Base-by-base conservation (phyloP, 2,329 filamentous ascomycete genomes). In the Hypoxylon sp. region DNA sequence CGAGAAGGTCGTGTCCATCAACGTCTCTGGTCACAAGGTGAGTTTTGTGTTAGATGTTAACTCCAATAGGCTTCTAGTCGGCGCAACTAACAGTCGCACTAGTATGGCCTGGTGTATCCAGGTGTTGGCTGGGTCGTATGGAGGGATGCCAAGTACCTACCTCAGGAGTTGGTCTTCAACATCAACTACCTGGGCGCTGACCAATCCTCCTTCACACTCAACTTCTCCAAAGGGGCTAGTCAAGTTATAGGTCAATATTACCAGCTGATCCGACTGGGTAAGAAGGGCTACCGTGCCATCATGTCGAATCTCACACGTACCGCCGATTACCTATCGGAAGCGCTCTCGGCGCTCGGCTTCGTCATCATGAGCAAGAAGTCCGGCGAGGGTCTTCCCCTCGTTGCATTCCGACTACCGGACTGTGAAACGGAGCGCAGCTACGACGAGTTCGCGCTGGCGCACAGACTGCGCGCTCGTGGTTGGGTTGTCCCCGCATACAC, bases 121-220 rank as follows among this genome's bases (percentile, higher is more conserved):
- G 94, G 95, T 79, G 93, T 98, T 13, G 95, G 95, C 65, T 98
- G 95, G 95, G 90, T 95, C 10, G 85, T 98, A 72, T 98, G 94
- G 94, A 89, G 94, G 52, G 88, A 89, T 42, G 88, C 93, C 55
- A 91, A 96, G 79, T 96, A 86, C 81, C 87, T 97, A 2, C 95
- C 95, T 6, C 87, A 95, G 78, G 94, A 98, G 76, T 90, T 98
- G 21, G 93, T 98, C 75, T 98, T 98, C 88, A 98, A 97, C 86
- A 98, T 98, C 87, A 98, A 98, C 87, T 98, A 98, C 82, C 91
- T 98, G 5, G 95, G 95, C 54, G 94, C 95, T 10, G 93, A 98
- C 78, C 95, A 98, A 80, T 92, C 94, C 1, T 97, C 93, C 2
- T 98, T 98, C 83, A 98, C 95, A 0, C 89, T 98, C 66, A 98